Conservation (phyloP, 495 filamentous ascomycete species). For the Penicillium paxilli region DNA sequence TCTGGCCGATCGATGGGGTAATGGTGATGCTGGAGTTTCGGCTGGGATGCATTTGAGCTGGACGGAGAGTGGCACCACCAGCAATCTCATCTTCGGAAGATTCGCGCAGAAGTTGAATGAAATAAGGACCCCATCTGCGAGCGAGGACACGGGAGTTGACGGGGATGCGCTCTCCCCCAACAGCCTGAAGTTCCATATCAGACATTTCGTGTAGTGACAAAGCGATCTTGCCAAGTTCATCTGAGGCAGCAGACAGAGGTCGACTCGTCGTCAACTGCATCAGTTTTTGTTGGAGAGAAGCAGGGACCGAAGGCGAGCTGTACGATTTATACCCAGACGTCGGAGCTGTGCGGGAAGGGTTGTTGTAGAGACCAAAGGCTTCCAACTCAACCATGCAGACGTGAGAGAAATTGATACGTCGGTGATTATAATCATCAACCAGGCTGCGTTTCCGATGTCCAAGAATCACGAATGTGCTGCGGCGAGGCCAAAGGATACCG, state of each 20-base stretch:
- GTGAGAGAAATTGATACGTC: conserved; percentile 95
- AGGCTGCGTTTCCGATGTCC: conserved; percentile 89
- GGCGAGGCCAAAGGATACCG: conserved; percentile 85
- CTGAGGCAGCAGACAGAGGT: conserved; percentile 65
- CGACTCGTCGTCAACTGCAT: conserved; percentile 66
- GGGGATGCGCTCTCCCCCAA: conserved; percentile 86
- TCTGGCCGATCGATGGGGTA: conserved; percentile 65
- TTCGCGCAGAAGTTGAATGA: conserved; percentile 84
- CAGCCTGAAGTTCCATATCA: conserved; percentile 96
- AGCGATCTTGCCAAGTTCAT: conserved; percentile 81
- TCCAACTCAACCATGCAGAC: conserved; percentile 95
- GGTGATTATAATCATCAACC: conserved; percentile 98
- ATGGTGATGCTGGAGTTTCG: conserved; percentile 87
- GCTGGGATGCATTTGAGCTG: conserved; percentile 41
- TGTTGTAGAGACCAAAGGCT: conserved; percentile 95
- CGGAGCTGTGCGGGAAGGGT: conserved; percentile 73
- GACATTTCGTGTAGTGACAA: conserved; percentile 77
- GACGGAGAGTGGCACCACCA: conserved; percentile 56
- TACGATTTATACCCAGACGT: conserved; percentile 79
- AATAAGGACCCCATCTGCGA: conserved; percentile 91
- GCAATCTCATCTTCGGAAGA: conserved; percentile 51
- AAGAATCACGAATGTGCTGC: conserved; percentile 92
- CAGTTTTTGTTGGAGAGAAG: conserved; percentile 57
- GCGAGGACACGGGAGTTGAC: conserved; percentile 89
- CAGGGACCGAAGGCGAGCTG: conserved; percentile 64